Evolutionary conservation across 2,329 filamentous ascomycete genomes (phyloP), one percentile per base, ranked within the genome.

Genomic region (Tolypocladium pustulatum): DNA sequence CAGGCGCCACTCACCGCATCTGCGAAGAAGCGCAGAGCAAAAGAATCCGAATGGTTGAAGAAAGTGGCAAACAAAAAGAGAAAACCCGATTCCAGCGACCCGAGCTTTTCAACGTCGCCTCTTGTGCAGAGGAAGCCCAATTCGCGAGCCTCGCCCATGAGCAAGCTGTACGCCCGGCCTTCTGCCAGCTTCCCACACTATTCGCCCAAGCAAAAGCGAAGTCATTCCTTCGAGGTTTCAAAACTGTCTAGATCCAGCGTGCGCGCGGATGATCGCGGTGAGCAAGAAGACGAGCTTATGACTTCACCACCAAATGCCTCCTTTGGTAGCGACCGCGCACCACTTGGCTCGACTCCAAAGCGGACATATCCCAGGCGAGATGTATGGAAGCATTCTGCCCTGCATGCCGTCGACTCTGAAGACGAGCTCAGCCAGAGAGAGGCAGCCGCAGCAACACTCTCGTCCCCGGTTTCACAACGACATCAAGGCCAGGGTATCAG

Each of bases 31-130:
- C 61, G 68, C 57, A 64, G 67, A 30, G 65, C 62, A 10, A 65
- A 57, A 17, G 62, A 63, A 10, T 68, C 69, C 9, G 66, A 68
- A 5, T 74, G 72, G 72, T 58, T 74, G 9, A 73, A 66, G 52
- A 66, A 66, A 38, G 55, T 64, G 38, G 59, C 67, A 17, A 62
- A 51, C 27, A 75, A 75, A 59, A 70, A 66, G 58, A 65, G 53
- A 25, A 62, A 61, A 13, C 63, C 62, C n/a, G 62, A 64, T 60
- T 59, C 15, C 54, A 52, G 34, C 34, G 27, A 59, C 4, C 37
- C n/a, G 30, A 36, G 27, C 17, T 51, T 54, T 17, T 40, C 40
- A 27, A 37, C 46, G 10, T 43, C 53, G n/a, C 43, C 56, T 15
- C 6, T 55, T 2, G 22, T 41, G 3, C 54, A 54, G 15, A 63